A percentile compares a stretch with the other conserved stretches of the same genome.
Evolutionary conservation across 2,329 filamentous ascomycete species (phyloP).

Genomic region (Incumbomyces delicatus): DNA sequence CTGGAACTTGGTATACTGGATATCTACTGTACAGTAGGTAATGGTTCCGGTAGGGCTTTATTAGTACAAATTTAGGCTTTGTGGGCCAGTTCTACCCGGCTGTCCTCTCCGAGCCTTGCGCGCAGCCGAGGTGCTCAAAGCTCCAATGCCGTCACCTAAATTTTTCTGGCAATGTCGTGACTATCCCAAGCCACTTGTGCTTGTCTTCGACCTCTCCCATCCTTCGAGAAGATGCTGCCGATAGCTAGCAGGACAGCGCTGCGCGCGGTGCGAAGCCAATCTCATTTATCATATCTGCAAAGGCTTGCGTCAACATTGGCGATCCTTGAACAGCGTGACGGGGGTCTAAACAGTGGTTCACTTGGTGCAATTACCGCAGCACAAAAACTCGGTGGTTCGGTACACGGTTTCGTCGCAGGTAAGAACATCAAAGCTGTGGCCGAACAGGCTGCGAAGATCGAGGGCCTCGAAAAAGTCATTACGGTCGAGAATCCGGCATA

Average conservation of each 20-base stretch:
- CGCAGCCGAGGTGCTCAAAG: conserved; percentile 11
- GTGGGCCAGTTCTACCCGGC: no score
- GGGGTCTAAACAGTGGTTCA: conserved; percentile 72
- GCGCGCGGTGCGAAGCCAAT: conserved; percentile 36
- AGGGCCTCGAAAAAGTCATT: conserved; percentile 85
- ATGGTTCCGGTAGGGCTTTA: no score
- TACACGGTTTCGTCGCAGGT: conserved; percentile 84
- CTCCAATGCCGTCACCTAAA: conserved; percentile 5
- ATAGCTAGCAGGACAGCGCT: conserved; percentile 27
- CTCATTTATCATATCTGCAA: conserved; percentile 46
- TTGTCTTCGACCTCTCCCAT: background rate
- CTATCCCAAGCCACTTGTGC: background rate
- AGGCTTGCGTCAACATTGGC: conserved; percentile 79
- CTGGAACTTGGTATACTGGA: no score
- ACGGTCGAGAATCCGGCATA: conserved; percentile 81
- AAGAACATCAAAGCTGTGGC: conserved; percentile 65
- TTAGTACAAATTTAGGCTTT: no score
- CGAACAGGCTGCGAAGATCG: conserved; percentile 75
- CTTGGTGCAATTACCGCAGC: conserved; percentile 79
- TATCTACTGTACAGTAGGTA: no score
- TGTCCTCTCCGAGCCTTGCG: background rate
- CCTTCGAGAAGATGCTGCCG: conserved; percentile 13
- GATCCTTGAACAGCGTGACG: conserved; percentile 84
- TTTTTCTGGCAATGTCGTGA: background rate
- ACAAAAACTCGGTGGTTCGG: conserved; percentile 69